Base-by-base conservation (phyloP, 2,329 filamentous ascomycete species). In the Didymella sp. region DNA sequence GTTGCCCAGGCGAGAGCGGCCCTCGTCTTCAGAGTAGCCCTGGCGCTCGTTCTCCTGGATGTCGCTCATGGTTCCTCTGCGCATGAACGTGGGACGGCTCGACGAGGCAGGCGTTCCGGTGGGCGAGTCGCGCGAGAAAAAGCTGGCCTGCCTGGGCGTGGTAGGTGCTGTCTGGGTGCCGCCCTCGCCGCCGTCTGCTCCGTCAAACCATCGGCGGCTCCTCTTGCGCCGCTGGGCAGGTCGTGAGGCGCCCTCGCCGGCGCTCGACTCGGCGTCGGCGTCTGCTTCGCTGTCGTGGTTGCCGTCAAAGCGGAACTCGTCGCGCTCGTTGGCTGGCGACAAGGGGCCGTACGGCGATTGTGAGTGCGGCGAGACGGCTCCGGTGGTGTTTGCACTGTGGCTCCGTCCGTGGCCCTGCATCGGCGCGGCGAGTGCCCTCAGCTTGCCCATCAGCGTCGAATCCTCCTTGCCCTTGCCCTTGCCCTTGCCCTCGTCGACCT, bases 211-310 rank as follows among this genome's bases (percentile, higher is more conserved):
- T 63, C 87, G 80, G 59, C 84, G 82, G 71, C 85, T 86, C 62
- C 86, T 84, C 75, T 87, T 88, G 74, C 87, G 87, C 74, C 84
- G 87, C 17, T 78, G 78, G n/a, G 66, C 59, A 43, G 77, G 75
- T 8, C 45, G 12, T 4, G 72, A 73, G 6, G 74, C 72, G 12
- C 76, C 77, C 59, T 96, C 93, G 49, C 92, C 91, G 0, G 88
- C 90, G 41, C 92, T 96, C 72, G 95, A 91, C 72, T 96, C 93
- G 1, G 89, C 91, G 73, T 95, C 91, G 0, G 89, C 88, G 69
- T 90, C 88, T 13, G 82, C 86, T 73, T 93, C 91, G 72, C 87
- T 90, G 19, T 85, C 87, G 24, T 71, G 84, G 57, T 84, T 83
- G 83, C 83, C 61, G 84, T 84, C 57, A 86, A 79, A 75, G 2